Base-by-base conservation (phyloP, 345 rosid genomes). In the Citrus hindsii region DNA sequence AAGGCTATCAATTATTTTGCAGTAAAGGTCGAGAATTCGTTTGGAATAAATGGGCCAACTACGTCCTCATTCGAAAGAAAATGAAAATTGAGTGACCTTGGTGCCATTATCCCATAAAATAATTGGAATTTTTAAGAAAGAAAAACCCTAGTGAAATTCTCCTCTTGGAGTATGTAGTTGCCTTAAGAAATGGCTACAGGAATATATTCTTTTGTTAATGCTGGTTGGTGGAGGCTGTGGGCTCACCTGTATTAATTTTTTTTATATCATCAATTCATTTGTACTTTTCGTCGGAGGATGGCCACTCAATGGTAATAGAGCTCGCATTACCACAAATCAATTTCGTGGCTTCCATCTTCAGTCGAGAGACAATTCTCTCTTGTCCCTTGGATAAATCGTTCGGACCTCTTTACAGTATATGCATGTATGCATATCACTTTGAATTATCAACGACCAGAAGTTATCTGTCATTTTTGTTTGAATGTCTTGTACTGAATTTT, bases 321-420 rank as follows among this genome's bases (percentile, higher is more conserved):
- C 67, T 59, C 73, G 13, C 62, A 68, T 51, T 2, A 62, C 85
- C 85, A 82, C 83, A 70, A 37, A 71, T 53, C 73, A 19, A 53
- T 74, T 68, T 28, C 27, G 80, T 67, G 83, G 51, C 51, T 13
- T 46, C 1, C 51, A 46, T 46, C 51, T 12, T 12, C 51, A 46
- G 51, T 46, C 51, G 18, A 46, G 18, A 46, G 51, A 12, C 51
- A 13, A 3, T 16, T 46, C 51, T 46, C 21, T 21, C 37, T 30
- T 33, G 81, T 73, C 79, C 58, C 62, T 65, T 68, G 65, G 27
- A 71, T 51, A 51, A 66, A 67, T 79, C 79, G 63, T 14, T 37
- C 67, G 59, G 75, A 65, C 63, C 40, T n/a, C 30, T 37, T 9
- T 9, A 32, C 25, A 14, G 46, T 42, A 35, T 24, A 13, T 37